Conservation (phyloP, 2,329 filamentous ascomycete genomes). For the Dactylellina cionopaga region DNA sequence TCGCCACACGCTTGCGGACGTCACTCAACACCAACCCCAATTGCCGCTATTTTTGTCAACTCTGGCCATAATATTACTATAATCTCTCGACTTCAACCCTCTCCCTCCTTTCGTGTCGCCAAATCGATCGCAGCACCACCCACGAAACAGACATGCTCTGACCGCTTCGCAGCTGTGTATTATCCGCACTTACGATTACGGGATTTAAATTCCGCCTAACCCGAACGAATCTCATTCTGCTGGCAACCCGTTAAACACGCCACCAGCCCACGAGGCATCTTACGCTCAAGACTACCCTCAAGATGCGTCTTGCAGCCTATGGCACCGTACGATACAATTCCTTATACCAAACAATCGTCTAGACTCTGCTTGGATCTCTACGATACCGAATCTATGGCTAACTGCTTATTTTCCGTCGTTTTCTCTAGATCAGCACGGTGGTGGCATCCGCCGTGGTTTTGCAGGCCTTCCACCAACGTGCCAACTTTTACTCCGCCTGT, state of each 20-base stretch:
- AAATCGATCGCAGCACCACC: not conserved
- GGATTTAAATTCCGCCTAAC: not conserved
- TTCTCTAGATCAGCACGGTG: constrained; percentile 76
- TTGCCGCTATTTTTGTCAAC: constrained; percentile 23
- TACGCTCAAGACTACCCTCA: constrained; percentile 30
- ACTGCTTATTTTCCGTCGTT: constrained; percentile 6
- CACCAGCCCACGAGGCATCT: constrained; percentile 10
- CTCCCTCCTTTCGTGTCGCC: not conserved
- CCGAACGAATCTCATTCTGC: not conserved
- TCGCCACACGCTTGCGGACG: constrained; percentile 33
- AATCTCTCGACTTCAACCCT: not conserved
- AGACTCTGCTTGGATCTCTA: constrained; percentile 22
- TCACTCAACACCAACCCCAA: constrained; percentile 39
- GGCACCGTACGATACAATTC: constrained; percentile 55
- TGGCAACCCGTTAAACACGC: constrained; percentile 11
- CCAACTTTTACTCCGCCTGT: constrained; percentile 98
- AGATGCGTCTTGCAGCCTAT: constrained; percentile 56
- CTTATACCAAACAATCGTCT: not conserved
- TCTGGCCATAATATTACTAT: constrained; percentile 37
- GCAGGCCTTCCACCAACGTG: constrained; percentile 90
- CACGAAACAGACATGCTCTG: no score
- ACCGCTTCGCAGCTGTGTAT: not conserved
- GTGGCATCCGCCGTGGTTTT: constrained; percentile 85
- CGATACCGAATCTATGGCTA: constrained; percentile 39
- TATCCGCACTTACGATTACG: not conserved